phyloP scores from a whole-genome alignment of 352 stramenopile species.

The Phytophthora brassicae region DNA sequence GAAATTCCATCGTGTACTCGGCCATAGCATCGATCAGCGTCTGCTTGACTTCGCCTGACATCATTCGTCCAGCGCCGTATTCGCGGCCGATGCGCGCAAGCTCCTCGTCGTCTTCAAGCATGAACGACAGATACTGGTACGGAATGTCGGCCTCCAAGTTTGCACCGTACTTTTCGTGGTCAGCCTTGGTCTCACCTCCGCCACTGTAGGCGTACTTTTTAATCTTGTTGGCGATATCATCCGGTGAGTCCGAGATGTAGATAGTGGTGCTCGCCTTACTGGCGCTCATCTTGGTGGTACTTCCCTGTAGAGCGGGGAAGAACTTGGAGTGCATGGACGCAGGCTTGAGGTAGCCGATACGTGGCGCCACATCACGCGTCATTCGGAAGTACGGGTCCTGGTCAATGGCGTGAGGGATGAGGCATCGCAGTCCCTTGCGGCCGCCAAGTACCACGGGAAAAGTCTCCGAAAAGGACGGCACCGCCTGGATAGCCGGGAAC shows the following conservation, averaged over 20 bases:
- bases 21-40: conserved; percentile 94
- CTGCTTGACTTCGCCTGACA: conserved; percentile 98
- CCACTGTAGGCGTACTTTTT: conserved; percentile 92
- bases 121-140: conserved; percentile 99
- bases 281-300: conserved; percentile 98
- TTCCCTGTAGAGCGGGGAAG: conserved; percentile 98
- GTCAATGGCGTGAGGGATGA: conserved; percentile 99
- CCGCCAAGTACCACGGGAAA: conserved; percentile 93
- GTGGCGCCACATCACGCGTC: conserved; percentile 98
- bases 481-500: conserved; percentile 98
- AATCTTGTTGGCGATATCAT: conserved; percentile 94
- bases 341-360: conserved; percentile 96
- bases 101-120: conserved; percentile 99
- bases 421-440: conserved; percentile 92
- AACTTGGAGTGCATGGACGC: conserved; percentile 99
- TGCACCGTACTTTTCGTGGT: conserved; percentile 98
- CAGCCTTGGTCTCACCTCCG: conserved; percentile 97
- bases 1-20: conserved; percentile 93
- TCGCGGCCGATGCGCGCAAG: conserved; percentile 93
- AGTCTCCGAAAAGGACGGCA: conserved; percentile 97
- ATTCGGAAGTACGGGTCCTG: conserved; percentile 99
- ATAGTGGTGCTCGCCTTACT: conserved; percentile 97
- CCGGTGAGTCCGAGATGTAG: conserved; percentile 98
- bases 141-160: conserved; percentile 98
- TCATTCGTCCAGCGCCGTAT: conserved; percentile 95